Base-by-base conservation (phyloP, 1,139 yeast genomes). In the Spathaspora sp. region DNA sequence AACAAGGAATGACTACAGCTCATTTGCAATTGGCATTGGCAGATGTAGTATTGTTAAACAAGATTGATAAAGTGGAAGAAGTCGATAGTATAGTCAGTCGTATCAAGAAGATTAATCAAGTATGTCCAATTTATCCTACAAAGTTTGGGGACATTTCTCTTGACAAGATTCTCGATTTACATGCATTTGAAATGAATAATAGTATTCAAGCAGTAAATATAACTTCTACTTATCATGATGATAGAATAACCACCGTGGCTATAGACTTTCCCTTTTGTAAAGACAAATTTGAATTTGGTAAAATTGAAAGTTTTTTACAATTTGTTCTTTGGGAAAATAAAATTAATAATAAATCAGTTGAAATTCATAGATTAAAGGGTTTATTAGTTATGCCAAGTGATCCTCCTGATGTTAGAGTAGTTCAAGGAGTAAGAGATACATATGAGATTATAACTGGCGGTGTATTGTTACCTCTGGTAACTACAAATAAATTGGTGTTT, bases 371-470 rank as follows among this genome's bases (percentile, higher is more conserved):
- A 51, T 69, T 86, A 4, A 93, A 95, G 60, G 99, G 97, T 0
- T 64, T 89, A 7, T 55, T 89, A 15, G 78, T 84, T 2, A 52
- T 54, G 38, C 43, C 46, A 5, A 60, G 59, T 7, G 60, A 63
- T 6, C 57, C 54, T 1, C 57, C 58, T 3, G 61, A 63, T 37
- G 82, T 78, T n/a, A 72, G 78, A 50, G 90, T 93, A 1, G 68
- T 93, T n/a, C 99, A 93, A 61, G 98, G 96, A 4, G 99, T 93
- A 0, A 72, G 98, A 50, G 95, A 89, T 49, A 89, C 96, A 0
- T 93, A 89, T 63, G 99, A 93, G 52, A 73, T 89, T 1, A 76
- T 86, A 5, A 81, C 79, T 13, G 80, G 79, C 0, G 80, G 76
- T 0, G 59, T 57, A 4, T 58, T 73, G 31, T 65, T 68, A 36